Evolutionary conservation across 495 filamentous ascomycete species (phyloP).

Genomic region (Geoglossum glabrum): DNA sequence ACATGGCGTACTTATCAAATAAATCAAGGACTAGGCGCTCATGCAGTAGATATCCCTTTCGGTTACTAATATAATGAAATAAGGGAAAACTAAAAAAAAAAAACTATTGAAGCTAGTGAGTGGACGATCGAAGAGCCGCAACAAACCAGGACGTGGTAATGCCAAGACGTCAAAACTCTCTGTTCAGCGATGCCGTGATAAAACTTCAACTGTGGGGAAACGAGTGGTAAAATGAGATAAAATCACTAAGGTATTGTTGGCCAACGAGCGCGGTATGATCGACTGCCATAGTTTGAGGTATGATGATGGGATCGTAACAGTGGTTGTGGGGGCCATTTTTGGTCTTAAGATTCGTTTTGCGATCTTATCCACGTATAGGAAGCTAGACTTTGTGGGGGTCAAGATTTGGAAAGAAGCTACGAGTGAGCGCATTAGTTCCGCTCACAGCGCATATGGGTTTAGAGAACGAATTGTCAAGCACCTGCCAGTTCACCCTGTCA

Average conservation of each 20-base stretch:
- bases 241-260: not conserved
- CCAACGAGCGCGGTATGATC: not conserved
- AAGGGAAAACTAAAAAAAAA: not conserved
- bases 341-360: not conserved
- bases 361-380: not conserved
- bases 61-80: not conserved
- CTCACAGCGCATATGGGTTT: conserved; percentile 83
- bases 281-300: not conserved
- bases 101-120: not conserved
- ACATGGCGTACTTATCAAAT: not conserved
- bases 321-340: not conserved
- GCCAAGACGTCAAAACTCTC: conserved; percentile 1
- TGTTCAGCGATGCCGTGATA: not conserved
- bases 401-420: not conserved
- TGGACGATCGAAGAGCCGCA: not conserved
- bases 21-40: not conserved
- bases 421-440: not conserved
- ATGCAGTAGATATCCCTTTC: not conserved
- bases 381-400: not conserved
- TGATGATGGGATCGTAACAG: not conserved
- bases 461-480: conserved; percentile 94
- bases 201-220: not conserved
- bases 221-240: not conserved
- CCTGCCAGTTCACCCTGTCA: conserved; percentile 30
- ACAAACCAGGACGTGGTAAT: not conserved